These are phyloP conservation scores for Parastagonospora nodorum DNA, from an alignment of 2,329 filamentous ascomycete genomes.

Conservation along the genomic window DNA sequence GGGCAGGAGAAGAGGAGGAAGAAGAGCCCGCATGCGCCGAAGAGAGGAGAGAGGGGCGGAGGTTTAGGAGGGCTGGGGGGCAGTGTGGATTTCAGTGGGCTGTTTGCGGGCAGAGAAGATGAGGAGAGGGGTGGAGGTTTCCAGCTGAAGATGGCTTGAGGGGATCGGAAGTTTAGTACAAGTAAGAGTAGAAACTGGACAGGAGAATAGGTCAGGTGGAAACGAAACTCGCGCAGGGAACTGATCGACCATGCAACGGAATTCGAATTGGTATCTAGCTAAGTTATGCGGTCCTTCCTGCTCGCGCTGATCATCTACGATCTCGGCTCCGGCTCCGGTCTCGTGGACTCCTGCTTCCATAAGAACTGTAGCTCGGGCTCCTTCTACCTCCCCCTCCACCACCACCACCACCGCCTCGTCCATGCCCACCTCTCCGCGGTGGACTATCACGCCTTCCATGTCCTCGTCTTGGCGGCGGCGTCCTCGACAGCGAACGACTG, in stretches of 20 bases:
- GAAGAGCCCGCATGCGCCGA: constrained; percentile 81
- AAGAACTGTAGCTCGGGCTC: constrained; percentile 67
- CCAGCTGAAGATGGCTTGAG: constrained; percentile 40
- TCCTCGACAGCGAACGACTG: constrained; percentile 45
- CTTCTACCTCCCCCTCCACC: constrained; percentile 53
- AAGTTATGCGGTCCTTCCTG: neutral
- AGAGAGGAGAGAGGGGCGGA: constrained; percentile 68
- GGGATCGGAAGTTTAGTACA: neutral
- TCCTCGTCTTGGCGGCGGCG: constrained; percentile 34
- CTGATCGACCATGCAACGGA: no score
- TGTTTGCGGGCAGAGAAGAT: constrained; percentile 56
- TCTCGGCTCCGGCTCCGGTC: constrained; percentile 54
- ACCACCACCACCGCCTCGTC: constrained; percentile 49
- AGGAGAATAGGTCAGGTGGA: no score
- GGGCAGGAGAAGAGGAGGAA: constrained; percentile 81
- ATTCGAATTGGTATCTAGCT: no score
- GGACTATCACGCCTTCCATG: constrained; percentile 18
- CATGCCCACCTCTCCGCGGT: constrained; percentile 53
- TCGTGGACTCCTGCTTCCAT: constrained; percentile 58
- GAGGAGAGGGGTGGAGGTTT: constrained; percentile 57
- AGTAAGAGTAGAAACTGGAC: neutral
- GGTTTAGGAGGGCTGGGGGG: constrained; percentile 37
- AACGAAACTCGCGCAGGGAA: no score
- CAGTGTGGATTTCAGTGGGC: constrained; percentile 55
- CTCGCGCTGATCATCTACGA: constrained; percentile 13